Evolutionary conservation across 106 monocot genomes (phyloP).

Genomic region (Agapanthus africanus): DNA sequence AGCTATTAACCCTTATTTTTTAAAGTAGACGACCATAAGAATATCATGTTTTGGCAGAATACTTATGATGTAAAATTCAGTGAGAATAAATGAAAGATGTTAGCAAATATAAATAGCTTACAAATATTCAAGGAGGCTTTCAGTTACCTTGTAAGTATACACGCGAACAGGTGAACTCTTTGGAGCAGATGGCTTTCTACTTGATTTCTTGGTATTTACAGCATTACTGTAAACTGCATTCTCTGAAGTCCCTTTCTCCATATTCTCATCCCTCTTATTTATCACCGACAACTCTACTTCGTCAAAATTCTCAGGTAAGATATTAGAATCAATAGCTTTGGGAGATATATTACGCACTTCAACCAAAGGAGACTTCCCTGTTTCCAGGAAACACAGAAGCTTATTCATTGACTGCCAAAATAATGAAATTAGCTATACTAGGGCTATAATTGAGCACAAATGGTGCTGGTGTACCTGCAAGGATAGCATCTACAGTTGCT

Average conservation of each 20-base stretch:
- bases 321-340: conserved; percentile 24
- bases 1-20: no score
- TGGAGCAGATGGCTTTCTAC: conserved; percentile 12
- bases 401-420: not conserved
- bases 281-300: conserved; percentile 20
- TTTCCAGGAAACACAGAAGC: conserved; percentile 8
- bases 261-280: conserved; percentile 11
- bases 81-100: not conserved
- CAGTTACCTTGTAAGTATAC: conserved; percentile 71
- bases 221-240: conserved; percentile 15
- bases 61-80: not conserved
- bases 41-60: not conserved
- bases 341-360: conserved; percentile 58
- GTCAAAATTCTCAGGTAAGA: conserved; percentile 12
- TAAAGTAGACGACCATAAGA: not conserved
- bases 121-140: not conserved
- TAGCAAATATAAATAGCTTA: not conserved
- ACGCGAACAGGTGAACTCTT: conserved; percentile 41
- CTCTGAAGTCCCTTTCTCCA: conserved; percentile 13
- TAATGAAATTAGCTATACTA: no score
- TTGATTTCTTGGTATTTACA: conserved; percentile 22
- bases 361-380: conserved; percentile 78
- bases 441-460: no score
- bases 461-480: no score
- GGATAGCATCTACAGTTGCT: conserved; percentile 86